Evolutionary conservation across 2,329 filamentous ascomycete species (phyloP).

Genomic region (Colletotrichum sp.): DNA sequence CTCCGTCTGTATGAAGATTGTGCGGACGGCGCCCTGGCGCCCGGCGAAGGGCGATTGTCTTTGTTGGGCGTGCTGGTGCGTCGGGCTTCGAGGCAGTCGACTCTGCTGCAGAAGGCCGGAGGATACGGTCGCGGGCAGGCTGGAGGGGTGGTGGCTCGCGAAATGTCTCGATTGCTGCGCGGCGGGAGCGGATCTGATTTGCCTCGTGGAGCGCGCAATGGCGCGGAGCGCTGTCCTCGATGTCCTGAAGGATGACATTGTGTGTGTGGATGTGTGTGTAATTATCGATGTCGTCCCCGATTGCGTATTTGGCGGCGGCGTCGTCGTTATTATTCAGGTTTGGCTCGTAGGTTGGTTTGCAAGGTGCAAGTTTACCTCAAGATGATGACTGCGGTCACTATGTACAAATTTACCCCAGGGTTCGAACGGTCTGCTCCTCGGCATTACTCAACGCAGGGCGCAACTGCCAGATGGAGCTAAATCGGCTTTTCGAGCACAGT

Average conservation of each 20-base stretch:
- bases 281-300: neutral
- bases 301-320: neutral
- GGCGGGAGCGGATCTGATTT: neutral
- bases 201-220: slow-evolving; percentile 11
- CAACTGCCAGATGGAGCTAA: neutral
- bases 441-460: slow-evolving; percentile 2
- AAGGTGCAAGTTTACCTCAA: neutral
- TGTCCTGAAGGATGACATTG: slow-evolving; percentile 19
- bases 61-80: neutral
- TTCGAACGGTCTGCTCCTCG: neutral
- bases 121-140: slow-evolving; percentile 17
- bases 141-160: slow-evolving; percentile 14
- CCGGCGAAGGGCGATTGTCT: slow-evolving; percentile 24
- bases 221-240: slow-evolving; percentile 16
- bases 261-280: neutral
- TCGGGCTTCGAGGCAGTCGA: neutral
- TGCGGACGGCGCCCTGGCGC: slow-evolving; percentile 57
- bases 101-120: slow-evolving; percentile 8
- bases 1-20: slow-evolving; percentile 98
- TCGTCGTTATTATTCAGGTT: neutral
- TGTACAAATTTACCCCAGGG: neutral
- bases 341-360: neutral
- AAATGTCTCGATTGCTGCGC: slow-evolving; percentile 10
- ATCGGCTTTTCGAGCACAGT: slow-evolving; percentile 1
- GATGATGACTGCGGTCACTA: neutral